Percentiles rank a stretch among this genome's conserved stretches.
phyloP scores from a whole-genome alignment of 495 filamentous ascomycete genomes.

The Articulospora tetracladia region DNA sequence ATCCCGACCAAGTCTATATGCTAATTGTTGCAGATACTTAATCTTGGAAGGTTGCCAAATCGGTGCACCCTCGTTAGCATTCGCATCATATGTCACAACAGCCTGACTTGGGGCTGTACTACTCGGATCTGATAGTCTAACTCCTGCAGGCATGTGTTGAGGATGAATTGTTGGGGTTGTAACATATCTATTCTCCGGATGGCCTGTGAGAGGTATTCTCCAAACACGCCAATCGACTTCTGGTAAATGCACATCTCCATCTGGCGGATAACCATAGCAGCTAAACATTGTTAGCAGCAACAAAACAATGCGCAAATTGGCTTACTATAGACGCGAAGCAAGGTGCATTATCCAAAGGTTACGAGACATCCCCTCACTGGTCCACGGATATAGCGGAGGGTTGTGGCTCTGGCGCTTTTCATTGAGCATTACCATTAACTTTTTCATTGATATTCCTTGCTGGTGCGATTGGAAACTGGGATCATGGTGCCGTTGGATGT shows the following conservation, averaged over 20 bases:
- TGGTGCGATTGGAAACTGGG: no score
- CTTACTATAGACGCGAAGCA: background rate
- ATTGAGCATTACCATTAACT: background rate
- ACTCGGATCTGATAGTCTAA: background rate
- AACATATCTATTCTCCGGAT: constrained; percentile 24
- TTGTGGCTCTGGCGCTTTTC: background rate
- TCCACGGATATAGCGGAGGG: background rate
- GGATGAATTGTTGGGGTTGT: background rate
- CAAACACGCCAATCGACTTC: background rate
- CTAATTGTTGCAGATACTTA: background rate
- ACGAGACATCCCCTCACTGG: background rate
- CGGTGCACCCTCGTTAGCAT: constrained; percentile 6
- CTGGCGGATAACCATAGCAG: background rate
- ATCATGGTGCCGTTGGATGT: background rate
- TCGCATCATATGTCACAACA: constrained; percentile 15
- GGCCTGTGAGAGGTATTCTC: constrained; percentile 19
- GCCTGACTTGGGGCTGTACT: background rate
- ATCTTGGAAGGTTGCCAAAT: constrained; percentile 19
- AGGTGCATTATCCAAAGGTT: background rate
- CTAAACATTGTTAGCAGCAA: background rate
- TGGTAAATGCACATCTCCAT: background rate
- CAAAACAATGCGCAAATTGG: background rate
- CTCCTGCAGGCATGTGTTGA: background rate
- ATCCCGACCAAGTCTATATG: background rate
- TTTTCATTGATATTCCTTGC: background rate